These are phyloP conservation scores for Ziziphus jujuba DNA, from an alignment of 306 rosid genomes.

Conservation along the genomic window DNA sequence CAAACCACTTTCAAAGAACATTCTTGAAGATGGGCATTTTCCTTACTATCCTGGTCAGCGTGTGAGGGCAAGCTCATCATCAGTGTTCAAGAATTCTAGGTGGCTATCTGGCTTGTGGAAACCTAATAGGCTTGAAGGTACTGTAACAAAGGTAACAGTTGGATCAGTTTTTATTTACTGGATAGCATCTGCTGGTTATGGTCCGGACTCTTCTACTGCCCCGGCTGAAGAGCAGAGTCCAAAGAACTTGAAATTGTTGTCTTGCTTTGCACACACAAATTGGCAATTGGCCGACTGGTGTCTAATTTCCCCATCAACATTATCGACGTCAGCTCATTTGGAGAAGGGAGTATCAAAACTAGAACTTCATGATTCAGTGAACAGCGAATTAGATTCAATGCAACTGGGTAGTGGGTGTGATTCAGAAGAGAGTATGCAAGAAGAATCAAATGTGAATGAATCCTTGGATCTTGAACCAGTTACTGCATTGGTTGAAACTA, in stretches of 20 bases:
- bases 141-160: constrained; percentile 86
- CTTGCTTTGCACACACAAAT: constrained; percentile 90
- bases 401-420: constrained; percentile 70
- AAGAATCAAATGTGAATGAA: constrained; percentile 63
- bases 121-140: constrained; percentile 90
- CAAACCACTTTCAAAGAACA: constrained; percentile 81
- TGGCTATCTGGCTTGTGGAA: constrained; percentile 99
- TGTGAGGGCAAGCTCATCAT: constrained; percentile 86
- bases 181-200: constrained; percentile 99
- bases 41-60: constrained; percentile 99
- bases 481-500: constrained; percentile 49
- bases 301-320: constrained; percentile 54
- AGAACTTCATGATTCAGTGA: constrained; percentile 53
- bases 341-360: constrained; percentile 55
- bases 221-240: constrained; percentile 97
- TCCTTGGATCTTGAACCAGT: constrained; percentile 64
- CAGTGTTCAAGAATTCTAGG: constrained; percentile 88
- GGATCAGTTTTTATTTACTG: constrained; percentile 92
- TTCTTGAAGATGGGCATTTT: constrained; percentile 87
- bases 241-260: constrained; percentile 75
- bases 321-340: constrained; percentile 41
- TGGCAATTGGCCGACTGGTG: constrained; percentile 99
- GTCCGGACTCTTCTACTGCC: constrained; percentile 85
- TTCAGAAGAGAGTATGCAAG: constrained; percentile 64
- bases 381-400: constrained; percentile 56